Percentiles rank a stretch among this genome's conserved stretches.
Conservation (phyloP, 169 alveolate genomes). For the Plasmodium knowlesi region DNA sequence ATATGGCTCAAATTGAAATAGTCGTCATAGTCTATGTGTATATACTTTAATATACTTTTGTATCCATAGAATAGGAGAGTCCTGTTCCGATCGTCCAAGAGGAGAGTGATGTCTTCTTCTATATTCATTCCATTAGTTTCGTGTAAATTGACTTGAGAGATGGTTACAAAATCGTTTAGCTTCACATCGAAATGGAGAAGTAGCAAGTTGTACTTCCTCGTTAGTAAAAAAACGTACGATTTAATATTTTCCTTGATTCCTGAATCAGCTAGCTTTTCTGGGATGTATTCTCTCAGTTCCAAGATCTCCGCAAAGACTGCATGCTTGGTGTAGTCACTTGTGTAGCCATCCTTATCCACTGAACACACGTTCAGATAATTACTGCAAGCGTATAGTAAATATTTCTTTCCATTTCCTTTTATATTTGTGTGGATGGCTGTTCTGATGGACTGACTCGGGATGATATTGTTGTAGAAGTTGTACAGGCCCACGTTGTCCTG, state of each 20-base stretch:
- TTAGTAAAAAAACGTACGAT: conserved; percentile 43
- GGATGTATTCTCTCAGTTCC: conserved; percentile 53
- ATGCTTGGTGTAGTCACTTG: conserved; percentile 53
- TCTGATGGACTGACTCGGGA: conserved; percentile 60
- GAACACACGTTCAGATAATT: conserved; percentile 39
- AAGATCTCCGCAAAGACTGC: conserved; percentile 29
- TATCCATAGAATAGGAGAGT: conserved; percentile 62
- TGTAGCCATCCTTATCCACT: conserved; percentile 45
- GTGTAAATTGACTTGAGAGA: conserved; percentile 25
- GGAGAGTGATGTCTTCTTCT: conserved; percentile 52
- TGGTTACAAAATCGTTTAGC: conserved; percentile 33
- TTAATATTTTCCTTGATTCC: conserved; percentile 26
- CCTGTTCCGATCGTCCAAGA: conserved; percentile 55
- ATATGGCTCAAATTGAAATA: conserved; percentile 22
- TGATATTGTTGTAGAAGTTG: conserved; percentile 35
- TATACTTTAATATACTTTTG: conserved; percentile 51
- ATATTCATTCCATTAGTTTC: conserved; percentile 26
- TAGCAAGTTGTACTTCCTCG: conserved; percentile 41
- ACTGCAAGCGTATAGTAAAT: conserved; percentile 38
- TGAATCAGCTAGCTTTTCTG: conserved; percentile 47
- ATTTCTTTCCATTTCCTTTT: conserved; percentile 42
- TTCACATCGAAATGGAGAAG: conserved; percentile 41
- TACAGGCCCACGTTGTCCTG: conserved; percentile 31
- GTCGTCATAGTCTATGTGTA: conserved; percentile 57
- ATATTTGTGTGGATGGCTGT: conserved; percentile 39